These are phyloP conservation scores for Boletus rufocinnamomeus DNA, from an alignment of 768 basidiomycete genomes.

Conservation along the genomic window DNA sequence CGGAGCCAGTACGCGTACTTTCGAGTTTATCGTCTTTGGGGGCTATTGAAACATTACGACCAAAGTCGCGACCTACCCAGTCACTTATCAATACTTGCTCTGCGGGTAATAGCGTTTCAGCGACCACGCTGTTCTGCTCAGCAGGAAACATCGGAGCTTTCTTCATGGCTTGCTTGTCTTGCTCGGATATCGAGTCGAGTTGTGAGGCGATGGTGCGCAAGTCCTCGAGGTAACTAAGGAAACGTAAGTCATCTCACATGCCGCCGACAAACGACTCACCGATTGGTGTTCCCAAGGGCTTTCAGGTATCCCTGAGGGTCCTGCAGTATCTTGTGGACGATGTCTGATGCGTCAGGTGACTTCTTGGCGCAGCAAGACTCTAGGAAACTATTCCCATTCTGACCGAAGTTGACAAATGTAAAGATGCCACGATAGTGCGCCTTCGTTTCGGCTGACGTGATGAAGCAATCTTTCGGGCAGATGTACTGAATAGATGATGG, in stretches of 20 bases:
- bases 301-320: conserved; percentile 9
- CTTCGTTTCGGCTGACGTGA: too few species aligned
- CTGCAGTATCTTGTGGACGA: conserved; percentile 11
- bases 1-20: neutral
- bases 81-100: conserved; percentile 11
- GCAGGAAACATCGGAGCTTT: conserved; percentile 12
- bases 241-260: neutral
- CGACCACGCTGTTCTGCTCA: neutral
- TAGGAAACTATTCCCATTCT: conserved; percentile 11
- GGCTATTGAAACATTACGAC: conserved; percentile 3
- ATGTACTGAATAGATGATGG: too few species aligned
- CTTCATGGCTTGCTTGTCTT: conserved; percentile 11
- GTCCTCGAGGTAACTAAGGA: conserved; percentile 13
- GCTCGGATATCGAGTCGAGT: conserved; percentile 13
- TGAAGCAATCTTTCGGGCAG: too few species aligned
- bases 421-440: conserved; percentile 11
- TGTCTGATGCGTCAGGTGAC: conserved; percentile 13
- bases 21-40: conserved; percentile 9
- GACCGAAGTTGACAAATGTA: conserved; percentile 16
- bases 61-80: conserved; percentile 14
- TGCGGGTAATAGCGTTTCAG: neutral
- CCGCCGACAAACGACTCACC: conserved; percentile 5
- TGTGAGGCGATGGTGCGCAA: conserved; percentile 13
- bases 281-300: neutral
- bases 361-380: conserved; percentile 15